Evolutionary conservation across 2,329 filamentous ascomycete species (phyloP).

Genomic region (Dendrostoma leiphaemia): DNA sequence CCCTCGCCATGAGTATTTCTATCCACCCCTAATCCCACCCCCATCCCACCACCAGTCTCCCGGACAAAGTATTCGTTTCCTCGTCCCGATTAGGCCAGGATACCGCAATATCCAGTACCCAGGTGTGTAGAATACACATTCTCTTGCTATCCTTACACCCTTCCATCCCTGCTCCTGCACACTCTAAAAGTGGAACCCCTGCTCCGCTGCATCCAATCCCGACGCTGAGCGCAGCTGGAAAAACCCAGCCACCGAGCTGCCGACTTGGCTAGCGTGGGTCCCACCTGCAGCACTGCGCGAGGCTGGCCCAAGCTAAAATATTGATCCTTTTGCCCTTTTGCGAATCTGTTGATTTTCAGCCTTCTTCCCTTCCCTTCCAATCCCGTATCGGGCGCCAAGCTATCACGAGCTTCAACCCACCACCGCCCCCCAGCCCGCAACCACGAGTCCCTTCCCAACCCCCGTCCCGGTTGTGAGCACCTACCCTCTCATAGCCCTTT

Average conservation of each 20-base stretch:
- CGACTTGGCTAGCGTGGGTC: conserved; percentile 7
- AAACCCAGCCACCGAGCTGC: conserved; percentile 19
- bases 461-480: conserved; percentile 24
- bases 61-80: too few species aligned
- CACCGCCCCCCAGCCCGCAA: conserved; percentile 12
- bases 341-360: conserved; percentile 27
- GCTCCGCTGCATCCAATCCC: conserved; percentile 6
- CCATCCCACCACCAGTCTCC: too few species aligned
- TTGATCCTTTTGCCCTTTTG: conserved; percentile 17
- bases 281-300: conserved; percentile 21
- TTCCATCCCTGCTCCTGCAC: conserved; percentile 1
- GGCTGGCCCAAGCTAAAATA: conserved; percentile 24
- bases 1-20: too few species aligned
- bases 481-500: too few species aligned
- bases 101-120: too few species aligned
- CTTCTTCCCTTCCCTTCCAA: conserved; percentile 22
- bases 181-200: neutral
- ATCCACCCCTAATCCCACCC: too few species aligned
- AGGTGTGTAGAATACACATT: too few species aligned
- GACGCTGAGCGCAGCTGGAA: conserved; percentile 5
- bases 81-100: too few species aligned
- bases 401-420: conserved; percentile 23
- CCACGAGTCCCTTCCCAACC: neutral
- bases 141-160: neutral
- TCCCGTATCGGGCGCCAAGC: conserved; percentile 21